A percentile compares a stretch with the other conserved stretches of the same genome.
These are phyloP conservation scores for Torrubiellomyces zombiae DNA, from an alignment of 2,329 filamentous ascomycete species.

Conservation along the genomic window DNA sequence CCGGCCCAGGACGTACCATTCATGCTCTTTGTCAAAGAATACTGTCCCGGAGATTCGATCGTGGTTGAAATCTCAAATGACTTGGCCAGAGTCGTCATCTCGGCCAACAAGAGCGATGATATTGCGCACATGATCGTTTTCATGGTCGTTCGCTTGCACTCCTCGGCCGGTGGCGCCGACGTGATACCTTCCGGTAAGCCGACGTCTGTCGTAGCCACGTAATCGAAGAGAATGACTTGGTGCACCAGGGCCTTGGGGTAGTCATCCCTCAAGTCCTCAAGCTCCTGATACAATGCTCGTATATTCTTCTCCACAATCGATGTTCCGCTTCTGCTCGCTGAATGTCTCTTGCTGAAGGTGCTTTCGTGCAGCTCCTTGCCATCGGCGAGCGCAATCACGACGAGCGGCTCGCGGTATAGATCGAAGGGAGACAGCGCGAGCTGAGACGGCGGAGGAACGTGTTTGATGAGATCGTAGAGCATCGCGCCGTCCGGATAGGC, in stretches of 20 bases:
- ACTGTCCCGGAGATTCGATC: slow-evolving; percentile 58
- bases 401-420: slow-evolving; percentile 68
- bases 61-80: slow-evolving; percentile 56
- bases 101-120: slow-evolving; percentile 54
- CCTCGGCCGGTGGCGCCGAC: slow-evolving; percentile 49
- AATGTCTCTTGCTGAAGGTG: slow-evolving; percentile 36
- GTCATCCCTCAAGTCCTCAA: slow-evolving; percentile 53
- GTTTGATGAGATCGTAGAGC: slow-evolving; percentile 73
- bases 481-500: slow-evolving; percentile 76
- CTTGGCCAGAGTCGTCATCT: slow-evolving; percentile 58
- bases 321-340: slow-evolving; percentile 30
- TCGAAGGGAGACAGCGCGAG: slow-evolving; percentile 76
- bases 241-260: slow-evolving; percentile 66
- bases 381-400: slow-evolving; percentile 73
- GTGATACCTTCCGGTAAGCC: slow-evolving; percentile 48
- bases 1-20: slow-evolving; percentile 26
- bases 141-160: slow-evolving; percentile 62
- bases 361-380: slow-evolving; percentile 48
- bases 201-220: slow-evolving; percentile 29
- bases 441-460: slow-evolving; percentile 64
- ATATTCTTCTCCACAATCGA: slow-evolving; percentile 40
- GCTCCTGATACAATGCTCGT: slow-evolving; percentile 44
- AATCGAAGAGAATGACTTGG: slow-evolving; percentile 68
- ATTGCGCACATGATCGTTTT: slow-evolving; percentile 69
- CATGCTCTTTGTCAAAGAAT: slow-evolving; percentile 19